Base-by-base conservation (phyloP, 2,329 filamentous ascomycete species). In the Alternaria sp. region DNA sequence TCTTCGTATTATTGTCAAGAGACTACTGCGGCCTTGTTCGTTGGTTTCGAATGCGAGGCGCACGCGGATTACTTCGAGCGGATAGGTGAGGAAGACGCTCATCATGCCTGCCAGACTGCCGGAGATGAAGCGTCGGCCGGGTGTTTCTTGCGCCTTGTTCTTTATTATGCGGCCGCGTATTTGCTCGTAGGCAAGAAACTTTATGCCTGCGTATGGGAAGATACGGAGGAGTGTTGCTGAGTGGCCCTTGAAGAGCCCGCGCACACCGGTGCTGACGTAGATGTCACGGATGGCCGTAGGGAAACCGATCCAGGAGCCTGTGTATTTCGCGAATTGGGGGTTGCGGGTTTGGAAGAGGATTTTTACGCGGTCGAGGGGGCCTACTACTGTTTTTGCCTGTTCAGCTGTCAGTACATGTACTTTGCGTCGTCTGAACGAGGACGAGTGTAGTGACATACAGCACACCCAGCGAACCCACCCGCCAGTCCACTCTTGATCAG, bases 171-270 rank as follows among this genome's bases (percentile, higher is more conserved):
- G 72, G 11, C 90, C 87, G 59, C 95, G 91, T 65, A 97, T 92
- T 78, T 99, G 95, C 78, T 99, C 95, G 80, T 99, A 99, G 44
- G 94, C 93, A 40, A 99, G 86, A 73, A 99, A 99, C 74, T 99
- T 99, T 79, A 98, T 97, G 44, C 91, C 94, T 14, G 94, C 95
- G 77, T 99, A 99, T 5, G 95, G 95, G 71, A 98, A 99, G 63
- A 99, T 96, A 64, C 95, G 89, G 51, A 98, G 84, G 3, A 99
- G 82, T 0, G 95, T 99, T 3, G 93, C 95, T 4, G 93, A 97
- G 77, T 99, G 95, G 6, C 95, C 95, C 51, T 95, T 90, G 80
- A 93, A 99, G 6, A 99, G 84, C 1, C 95, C 95, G 10, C 83
- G 76, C 2, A 85, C 65, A 36, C 95, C 95, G 62, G 96, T 90